phyloP scores from a whole-genome alignment of 192 early-diverging fungal genomes.

The Anaeromyces robustus region DNA sequence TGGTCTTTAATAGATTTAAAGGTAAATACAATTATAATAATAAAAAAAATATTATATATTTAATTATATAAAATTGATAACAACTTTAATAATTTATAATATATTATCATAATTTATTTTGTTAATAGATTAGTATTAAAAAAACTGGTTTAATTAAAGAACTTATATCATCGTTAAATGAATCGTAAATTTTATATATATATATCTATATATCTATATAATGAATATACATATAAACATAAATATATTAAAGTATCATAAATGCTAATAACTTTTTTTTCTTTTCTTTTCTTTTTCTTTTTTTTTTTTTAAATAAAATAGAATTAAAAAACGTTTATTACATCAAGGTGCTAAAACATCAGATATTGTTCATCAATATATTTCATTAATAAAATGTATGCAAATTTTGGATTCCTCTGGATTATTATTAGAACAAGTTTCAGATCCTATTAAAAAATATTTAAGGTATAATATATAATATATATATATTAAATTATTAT shows the following conservation, averaged over 20 bases:
- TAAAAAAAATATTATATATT: neutral
- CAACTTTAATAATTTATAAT: too few species aligned
- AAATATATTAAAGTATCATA: too few species aligned
- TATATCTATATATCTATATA: too few species aligned
- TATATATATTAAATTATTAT: too few species aligned
- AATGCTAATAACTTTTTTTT: too few species aligned
- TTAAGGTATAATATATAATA: constrained; percentile 16
- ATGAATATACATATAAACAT: too few species aligned
- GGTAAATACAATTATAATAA: constrained; percentile 2
- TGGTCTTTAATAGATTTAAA: constrained; percentile 46
- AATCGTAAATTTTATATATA: neutral
- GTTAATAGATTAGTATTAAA: neutral
- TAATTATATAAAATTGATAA: too few species aligned
- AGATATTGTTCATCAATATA: constrained; percentile 55
- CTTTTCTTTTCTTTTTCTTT: too few species aligned
- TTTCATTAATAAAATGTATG: constrained; percentile 50
- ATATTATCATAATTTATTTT: too few species aligned
- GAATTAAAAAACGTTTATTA: constrained; percentile 35
- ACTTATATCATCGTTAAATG: neutral
- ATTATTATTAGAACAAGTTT: constrained; percentile 44
- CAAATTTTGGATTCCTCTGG: constrained; percentile 50
- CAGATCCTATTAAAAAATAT: constrained; percentile 37
- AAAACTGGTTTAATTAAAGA: neutral
- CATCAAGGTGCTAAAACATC: constrained; percentile 56
- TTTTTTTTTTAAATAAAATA: constrained; percentile 10